These are phyloP conservation scores for Torrubiella hemipterigena DNA, from an alignment of 2,329 filamentous ascomycete species.

Conservation along the genomic window DNA sequence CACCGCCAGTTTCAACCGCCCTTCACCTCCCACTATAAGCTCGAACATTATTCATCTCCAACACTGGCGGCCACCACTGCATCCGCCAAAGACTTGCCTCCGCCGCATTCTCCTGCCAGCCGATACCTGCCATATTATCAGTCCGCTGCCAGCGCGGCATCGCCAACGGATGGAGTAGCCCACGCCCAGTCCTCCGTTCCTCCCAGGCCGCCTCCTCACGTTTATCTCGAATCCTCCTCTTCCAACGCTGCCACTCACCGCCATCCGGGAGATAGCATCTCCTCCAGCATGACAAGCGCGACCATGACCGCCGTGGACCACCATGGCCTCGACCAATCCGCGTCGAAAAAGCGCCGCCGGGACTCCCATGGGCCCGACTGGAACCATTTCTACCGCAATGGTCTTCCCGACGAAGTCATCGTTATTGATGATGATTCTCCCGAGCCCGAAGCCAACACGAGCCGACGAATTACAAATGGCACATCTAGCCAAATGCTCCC, in stretches of 20 bases:
- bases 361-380: constrained; percentile 63
- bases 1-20: constrained; percentile 2
- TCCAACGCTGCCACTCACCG: constrained; percentile 1
- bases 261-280: constrained; percentile 2
- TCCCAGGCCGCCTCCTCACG: constrained; percentile 19
- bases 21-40: constrained; percentile 17
- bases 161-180: constrained; percentile 19
- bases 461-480: constrained; percentile 24
- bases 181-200: constrained; percentile 15
- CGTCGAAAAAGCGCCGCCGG: constrained; percentile 39
- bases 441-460: constrained; percentile 35
- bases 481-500: constrained; percentile 17
- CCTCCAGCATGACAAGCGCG: constrained; percentile 8
- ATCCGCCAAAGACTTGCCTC: constrained; percentile 9
- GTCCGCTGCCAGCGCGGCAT: constrained; percentile 13
- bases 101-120: constrained; percentile 7
- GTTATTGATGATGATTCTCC: constrained; percentile 71
- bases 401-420: constrained; percentile 73
- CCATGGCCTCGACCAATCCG: constrained; percentile 9
- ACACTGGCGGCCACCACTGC: constrained; percentile 7
- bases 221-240: constrained; percentile 2
- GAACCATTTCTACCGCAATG: constrained; percentile 73
- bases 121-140: constrained; percentile 16
- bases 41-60: constrained; percentile 16
- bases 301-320: constrained; percentile 14